Conservation (phyloP, 2,329 filamentous ascomycete genomes). For the Aspergillus sergii region DNA sequence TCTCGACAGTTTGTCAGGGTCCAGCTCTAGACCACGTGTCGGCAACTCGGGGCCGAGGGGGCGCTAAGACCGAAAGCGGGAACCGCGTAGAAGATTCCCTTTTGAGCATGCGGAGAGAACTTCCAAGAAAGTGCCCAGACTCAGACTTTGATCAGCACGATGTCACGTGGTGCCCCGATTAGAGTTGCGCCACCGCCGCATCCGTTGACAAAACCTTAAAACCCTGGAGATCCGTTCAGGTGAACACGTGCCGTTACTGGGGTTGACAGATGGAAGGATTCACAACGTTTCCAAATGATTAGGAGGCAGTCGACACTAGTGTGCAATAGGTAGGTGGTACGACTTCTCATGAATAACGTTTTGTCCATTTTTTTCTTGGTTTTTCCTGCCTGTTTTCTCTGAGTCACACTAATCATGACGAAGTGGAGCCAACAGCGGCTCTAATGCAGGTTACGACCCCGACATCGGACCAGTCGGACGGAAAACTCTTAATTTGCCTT, state of each 20-base stretch:
- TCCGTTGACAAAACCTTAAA: slow-evolving; percentile 3
- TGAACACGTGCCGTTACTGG: neutral
- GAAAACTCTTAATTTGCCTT: slow-evolving; percentile 6
- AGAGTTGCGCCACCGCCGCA: slow-evolving; percentile 4
- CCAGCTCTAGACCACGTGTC: neutral
- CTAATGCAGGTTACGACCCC: neutral
- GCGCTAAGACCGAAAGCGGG: neutral
- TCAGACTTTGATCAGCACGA: neutral
- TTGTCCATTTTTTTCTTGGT: no score
- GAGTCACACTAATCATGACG: neutral
- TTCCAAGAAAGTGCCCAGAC: neutral
- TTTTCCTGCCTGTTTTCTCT: neutral
- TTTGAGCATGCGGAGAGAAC: neutral
- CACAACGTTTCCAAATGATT: neutral
- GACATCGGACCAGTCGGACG: neutral
- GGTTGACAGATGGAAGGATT: neutral
- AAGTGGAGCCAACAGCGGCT: neutral
- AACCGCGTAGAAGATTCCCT: slow-evolving; percentile 1
- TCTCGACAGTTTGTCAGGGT: neutral
- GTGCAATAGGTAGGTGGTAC: neutral
- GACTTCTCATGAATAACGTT: neutral
- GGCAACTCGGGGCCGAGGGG: neutral
- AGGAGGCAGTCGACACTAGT: neutral
- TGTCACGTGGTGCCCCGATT: neutral
- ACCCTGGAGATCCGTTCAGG: neutral